phyloP scores from a whole-genome alignment of 805 yeast species.

The Pichia cabralensis region DNA sequence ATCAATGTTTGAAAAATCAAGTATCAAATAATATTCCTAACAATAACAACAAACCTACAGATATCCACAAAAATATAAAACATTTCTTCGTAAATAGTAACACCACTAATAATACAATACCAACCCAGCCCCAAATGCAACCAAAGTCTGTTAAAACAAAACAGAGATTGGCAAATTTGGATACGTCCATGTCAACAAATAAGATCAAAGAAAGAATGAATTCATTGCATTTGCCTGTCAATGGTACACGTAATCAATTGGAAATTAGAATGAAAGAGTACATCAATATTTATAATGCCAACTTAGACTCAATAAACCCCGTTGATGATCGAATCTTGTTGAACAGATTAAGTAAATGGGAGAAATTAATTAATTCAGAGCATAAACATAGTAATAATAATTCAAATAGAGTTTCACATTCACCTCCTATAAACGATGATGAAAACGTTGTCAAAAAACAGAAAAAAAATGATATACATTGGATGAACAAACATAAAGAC shows the following conservation, averaged over 20 bases:
- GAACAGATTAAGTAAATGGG: conserved; percentile 60
- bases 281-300: conserved; percentile 70
- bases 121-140: conserved; percentile 17
- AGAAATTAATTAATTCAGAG: conserved; percentile 24
- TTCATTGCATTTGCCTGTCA: conserved; percentile 43
- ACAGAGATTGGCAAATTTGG: conserved; percentile 49
- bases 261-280: conserved; percentile 71
- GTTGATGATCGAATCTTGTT: conserved; percentile 44
- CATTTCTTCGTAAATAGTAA: too few species aligned
- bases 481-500: conserved; percentile 17
- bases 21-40: background rate
- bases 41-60: background rate
- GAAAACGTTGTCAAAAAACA: conserved; percentile 27
- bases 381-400: conserved; percentile 7
- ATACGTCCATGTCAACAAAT: conserved; percentile 46
- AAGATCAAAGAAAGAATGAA: conserved; percentile 53
- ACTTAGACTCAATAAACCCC: conserved; percentile 63
- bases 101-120: background rate
- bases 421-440: conserved; percentile 8
- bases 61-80: too few species aligned
- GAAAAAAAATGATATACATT: conserved; percentile 14
- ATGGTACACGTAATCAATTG: conserved; percentile 54
- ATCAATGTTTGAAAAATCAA: conserved; percentile 36
- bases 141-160: conserved; percentile 12
- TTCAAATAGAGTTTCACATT: background rate